Evolutionary conservation across 2,329 filamentous ascomycete species (phyloP).

Genomic region (Colletotrichum coccodes): DNA sequence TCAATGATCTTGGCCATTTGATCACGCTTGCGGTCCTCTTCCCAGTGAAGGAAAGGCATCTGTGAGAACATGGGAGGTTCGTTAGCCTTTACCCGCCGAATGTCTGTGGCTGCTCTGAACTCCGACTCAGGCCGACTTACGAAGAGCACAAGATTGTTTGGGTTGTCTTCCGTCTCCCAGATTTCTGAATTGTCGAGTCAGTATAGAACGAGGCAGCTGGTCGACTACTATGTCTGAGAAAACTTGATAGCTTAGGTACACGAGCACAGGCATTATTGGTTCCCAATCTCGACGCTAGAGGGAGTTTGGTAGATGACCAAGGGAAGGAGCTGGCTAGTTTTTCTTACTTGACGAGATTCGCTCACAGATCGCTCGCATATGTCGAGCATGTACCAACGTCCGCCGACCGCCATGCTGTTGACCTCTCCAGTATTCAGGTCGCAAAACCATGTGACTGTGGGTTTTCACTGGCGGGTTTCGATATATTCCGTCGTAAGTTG

Average conservation of each 20-base stretch:
- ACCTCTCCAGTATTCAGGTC: slow-evolving; percentile 46
- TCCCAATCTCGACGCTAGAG: too few species aligned
- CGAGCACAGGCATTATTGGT: too few species aligned
- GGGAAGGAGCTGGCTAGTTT: background rate
- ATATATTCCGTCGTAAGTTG: slow-evolving; percentile 16
- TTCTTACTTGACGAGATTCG: slow-evolving; percentile 42
- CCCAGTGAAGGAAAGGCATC: slow-evolving; percentile 55
- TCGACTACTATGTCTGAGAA: too few species aligned
- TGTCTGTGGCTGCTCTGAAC: background rate
- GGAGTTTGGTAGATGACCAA: too few species aligned
- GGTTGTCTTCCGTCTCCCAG: slow-evolving; percentile 25
- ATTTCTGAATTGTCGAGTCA: background rate
- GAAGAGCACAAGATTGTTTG: slow-evolving; percentile 43
- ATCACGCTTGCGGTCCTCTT: slow-evolving; percentile 45
- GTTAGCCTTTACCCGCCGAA: background rate
- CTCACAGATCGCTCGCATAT: slow-evolving; percentile 47
- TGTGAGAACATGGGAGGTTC: slow-evolving; percentile 17
- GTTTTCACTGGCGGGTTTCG: slow-evolving; percentile 21
- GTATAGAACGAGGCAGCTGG: too few species aligned
- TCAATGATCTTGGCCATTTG: slow-evolving; percentile 41
- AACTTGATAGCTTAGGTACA: too few species aligned
- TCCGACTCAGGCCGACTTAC: slow-evolving; percentile 27
- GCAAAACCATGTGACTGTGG: slow-evolving; percentile 39
- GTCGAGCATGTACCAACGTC: slow-evolving; percentile 43
- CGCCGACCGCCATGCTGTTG: slow-evolving; percentile 42